Percentiles rank a stretch among this genome's conserved stretches.
Evolutionary conservation across 2,329 filamentous ascomycete genomes (phyloP).

Genomic region (Fusarium chlamydosporum): DNA sequence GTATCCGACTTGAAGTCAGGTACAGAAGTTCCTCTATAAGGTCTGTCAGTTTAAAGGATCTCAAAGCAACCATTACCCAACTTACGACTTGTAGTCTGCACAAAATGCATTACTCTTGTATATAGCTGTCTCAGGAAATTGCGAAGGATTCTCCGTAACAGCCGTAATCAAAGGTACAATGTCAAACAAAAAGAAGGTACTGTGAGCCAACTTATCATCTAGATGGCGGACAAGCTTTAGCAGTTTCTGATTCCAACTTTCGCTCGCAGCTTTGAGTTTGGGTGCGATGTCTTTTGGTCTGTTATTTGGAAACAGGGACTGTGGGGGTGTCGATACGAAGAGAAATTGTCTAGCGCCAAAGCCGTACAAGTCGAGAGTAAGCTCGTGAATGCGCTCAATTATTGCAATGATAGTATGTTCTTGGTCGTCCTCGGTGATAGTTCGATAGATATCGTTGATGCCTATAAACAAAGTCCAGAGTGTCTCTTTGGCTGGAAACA

Average conservation of each 20-base stretch:
- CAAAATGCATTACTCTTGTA: slow-evolving; percentile 18
- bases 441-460: slow-evolving; percentile 33
- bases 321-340: slow-evolving; percentile 18
- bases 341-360: slow-evolving; percentile 21
- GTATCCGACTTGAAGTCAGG: slow-evolving; percentile 17
- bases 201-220: background rate
- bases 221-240: background rate
- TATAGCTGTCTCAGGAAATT: slow-evolving; percentile 5
- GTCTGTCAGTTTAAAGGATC: background rate
- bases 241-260: slow-evolving; percentile 11
- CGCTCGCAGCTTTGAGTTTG: background rate
- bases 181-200: slow-evolving; percentile 17
- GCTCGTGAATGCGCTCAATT: background rate
- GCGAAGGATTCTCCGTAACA: slow-evolving; percentile 1
- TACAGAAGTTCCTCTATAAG: background rate
- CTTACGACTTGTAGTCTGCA: slow-evolving; percentile 19
- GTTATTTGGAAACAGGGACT: slow-evolving; percentile 27
- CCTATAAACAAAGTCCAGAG: slow-evolving; percentile 24
- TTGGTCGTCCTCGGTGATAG: slow-evolving; percentile 13
- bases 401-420: background rate
- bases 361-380: slow-evolving; percentile 3
- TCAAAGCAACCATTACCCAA: fast-evolving
- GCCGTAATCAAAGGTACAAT: slow-evolving; percentile 6
- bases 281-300: slow-evolving; percentile 12
- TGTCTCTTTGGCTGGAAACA: slow-evolving; percentile 5